Base-by-base conservation (phyloP, 1,284 basidiomycete genomes). In the Chondrostereum purpureum region DNA sequence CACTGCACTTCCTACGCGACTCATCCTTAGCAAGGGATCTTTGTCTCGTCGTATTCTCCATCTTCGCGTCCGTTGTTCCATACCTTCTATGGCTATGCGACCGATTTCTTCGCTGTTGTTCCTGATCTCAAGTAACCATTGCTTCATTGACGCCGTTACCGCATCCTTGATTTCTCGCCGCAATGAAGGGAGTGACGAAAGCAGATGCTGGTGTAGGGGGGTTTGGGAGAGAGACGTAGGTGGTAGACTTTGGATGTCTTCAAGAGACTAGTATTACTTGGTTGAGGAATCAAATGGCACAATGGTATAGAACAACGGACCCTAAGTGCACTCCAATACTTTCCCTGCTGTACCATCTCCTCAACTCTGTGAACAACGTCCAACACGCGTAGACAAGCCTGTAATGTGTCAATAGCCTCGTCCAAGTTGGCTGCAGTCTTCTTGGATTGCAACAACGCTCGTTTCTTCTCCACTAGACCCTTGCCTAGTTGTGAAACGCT, bases 121-220 rank as follows among this genome's bases (percentile, higher is more conserved):
- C 43, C 96, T 74, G 46, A 98, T 93, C 57, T 98, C 92, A 44
- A 95, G 82, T 19, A 99, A 69, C 96, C 96, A 99, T 51, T 96
- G 88, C 62, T 98, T 99, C 70, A 93, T 88, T 5, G 93, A 91
- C 0, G 92, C 87, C 0, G 90, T 95, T 2, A 99, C 96, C 0
- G 90, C 88, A 55, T 90, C 86, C 61, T 94, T 92, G 59, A 99
- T 90, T 54, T 92, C 88, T 16, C 76, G 70, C 5, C 93, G 84
- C 39, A 95, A 74, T 1, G 92, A 93, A 1, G 96, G 96, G 20
- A 99, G 69, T 0, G 92, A 93, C 0, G 91, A 90, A 19, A 96
- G 70, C 53, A 99, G 77, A 66, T 96, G 86, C 44, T 90, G 86
- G 53, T 94, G 95, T 64, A 99, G 86, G 1, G 94, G 92, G 4